Evolutionary conservation across 257 asterid species (phyloP).

Genomic region (Nicotiana noctiflora): DNA sequence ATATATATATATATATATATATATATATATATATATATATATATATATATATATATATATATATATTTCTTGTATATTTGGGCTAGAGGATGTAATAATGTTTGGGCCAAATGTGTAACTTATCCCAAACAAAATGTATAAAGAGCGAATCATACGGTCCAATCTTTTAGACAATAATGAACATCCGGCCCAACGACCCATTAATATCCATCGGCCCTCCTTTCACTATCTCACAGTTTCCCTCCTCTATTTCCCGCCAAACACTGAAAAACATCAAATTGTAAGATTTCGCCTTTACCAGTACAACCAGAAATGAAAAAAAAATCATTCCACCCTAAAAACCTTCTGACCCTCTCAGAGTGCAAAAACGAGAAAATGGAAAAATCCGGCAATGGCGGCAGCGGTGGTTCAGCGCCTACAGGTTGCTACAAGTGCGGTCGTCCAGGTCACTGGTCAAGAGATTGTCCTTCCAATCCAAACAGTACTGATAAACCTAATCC

Average conservation of each 20-base stretch:
- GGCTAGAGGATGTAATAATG: too few species aligned
- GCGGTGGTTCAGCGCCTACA: slow-evolving; percentile 58
- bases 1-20: too few species aligned
- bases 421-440: slow-evolving; percentile 98
- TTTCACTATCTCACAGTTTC: neutral
- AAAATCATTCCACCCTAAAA: neutral
- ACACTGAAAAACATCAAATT: neutral
- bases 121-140: too few species aligned
- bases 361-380: slow-evolving; percentile 18
- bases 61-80: too few species aligned
- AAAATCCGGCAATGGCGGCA: slow-evolving; percentile 25
- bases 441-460: slow-evolving; percentile 98
- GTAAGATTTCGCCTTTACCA: neutral
- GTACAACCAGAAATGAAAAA: neutral
- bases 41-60: too few species aligned
- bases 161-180: too few species aligned
- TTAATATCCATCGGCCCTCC: too few species aligned
- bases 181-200: too few species aligned
- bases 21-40: too few species aligned
- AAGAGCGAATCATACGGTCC: too few species aligned
- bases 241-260: slow-evolving; percentile 3
- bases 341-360: neutral
- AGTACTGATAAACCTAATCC: slow-evolving; percentile 5
- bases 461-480: slow-evolving; percentile 59
- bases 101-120: too few species aligned